Base-by-base conservation (phyloP, 306 rosid species). In the Leucaena leucocephala region DNA sequence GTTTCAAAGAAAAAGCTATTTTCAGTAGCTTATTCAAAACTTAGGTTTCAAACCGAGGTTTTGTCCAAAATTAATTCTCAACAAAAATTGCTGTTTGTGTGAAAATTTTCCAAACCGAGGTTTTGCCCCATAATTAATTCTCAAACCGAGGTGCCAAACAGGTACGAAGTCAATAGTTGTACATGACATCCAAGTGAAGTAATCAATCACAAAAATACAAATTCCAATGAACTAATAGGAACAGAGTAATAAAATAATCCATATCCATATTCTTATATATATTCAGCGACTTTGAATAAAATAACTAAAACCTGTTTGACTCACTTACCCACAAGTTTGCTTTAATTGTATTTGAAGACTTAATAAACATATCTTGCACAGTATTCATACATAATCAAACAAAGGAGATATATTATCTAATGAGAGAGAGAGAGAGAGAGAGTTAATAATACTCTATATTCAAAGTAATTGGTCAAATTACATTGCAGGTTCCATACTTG, bases 281-380 rank as follows among this genome's bases (percentile, higher is more conserved):
- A 33, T 63, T 63, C 68, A 63, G 15, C 17, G 42, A 14, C 43
- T 14, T 63, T 63, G 68, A 63, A 63, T 63, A 63, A 63, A 63
- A 35, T 35, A 36, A 36, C 21, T 38, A 35, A 13, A 15, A 6
- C 9, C 9, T 36, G 44, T 35, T 35, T 63, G 68, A 63, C 12
- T 55, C 5, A 15, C 13, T 7, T 55, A 19, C 12, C 62, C 62
- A 61, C 35, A 34, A 34, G 39, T 15, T 14, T 63, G 21, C 21
- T 6, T 35, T 33, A 12, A 19, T 58, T 58, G 64, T 4, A 10
- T 22, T 22, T 34, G 17, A 22, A 63, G 43, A 62, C 17, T 6
- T 34, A 13, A 63, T 63, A 36, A 35, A 15, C 68, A 63, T 2
- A 35, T 36, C 44, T 35, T 36, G 2, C 19, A 6, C 13, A 12